A percentile compares a stretch with the other conserved stretches of the same genome.
phyloP scores from a whole-genome alignment of 2,329 filamentous ascomycete species.

The Botrytis elliptica region DNA sequence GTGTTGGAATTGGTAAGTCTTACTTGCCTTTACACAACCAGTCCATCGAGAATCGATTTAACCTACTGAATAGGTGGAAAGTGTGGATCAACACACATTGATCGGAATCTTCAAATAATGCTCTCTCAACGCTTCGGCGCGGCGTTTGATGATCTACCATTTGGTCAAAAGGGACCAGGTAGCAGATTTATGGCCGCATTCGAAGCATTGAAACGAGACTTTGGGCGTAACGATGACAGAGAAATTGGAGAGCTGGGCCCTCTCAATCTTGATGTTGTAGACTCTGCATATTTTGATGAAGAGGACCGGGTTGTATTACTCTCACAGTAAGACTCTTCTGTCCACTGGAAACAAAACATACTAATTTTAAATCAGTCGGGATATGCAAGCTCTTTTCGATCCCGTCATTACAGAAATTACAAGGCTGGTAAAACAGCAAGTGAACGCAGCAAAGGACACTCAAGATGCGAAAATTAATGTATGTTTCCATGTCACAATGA shows the following conservation, averaged over 20 bases:
- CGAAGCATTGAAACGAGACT: constrained; percentile 26
- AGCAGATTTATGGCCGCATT: constrained; percentile 29
- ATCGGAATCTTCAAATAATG: constrained; percentile 31
- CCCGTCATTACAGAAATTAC: too few species aligned
- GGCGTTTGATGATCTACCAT: constrained; percentile 25
- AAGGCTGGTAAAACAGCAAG: too few species aligned
- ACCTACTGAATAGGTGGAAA: constrained; percentile 28
- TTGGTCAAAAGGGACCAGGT: constrained; percentile 27
- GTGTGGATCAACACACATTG: constrained; percentile 33
- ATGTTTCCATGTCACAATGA: too few species aligned
- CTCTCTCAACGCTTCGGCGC: constrained; percentile 29
- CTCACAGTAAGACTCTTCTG: constrained; percentile 23
- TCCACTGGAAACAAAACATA: too few species aligned
- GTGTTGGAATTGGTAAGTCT: constrained; percentile 19
- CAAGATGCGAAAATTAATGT: too few species aligned
- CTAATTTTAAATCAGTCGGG: too few species aligned
- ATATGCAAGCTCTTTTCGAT: too few species aligned
- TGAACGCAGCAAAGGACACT: too few species aligned
- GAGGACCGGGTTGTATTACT: constrained; percentile 27
- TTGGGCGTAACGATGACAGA: constrained; percentile 24
- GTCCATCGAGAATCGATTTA: too few species aligned
- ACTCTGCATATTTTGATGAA: constrained; percentile 26
- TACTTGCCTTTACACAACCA: too few species aligned
- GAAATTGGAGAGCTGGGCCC: constrained; percentile 24
- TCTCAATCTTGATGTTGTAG: constrained; percentile 26